Conservation (phyloP, 148 eudicot genomes). For the Rhododendron vialii region DNA sequence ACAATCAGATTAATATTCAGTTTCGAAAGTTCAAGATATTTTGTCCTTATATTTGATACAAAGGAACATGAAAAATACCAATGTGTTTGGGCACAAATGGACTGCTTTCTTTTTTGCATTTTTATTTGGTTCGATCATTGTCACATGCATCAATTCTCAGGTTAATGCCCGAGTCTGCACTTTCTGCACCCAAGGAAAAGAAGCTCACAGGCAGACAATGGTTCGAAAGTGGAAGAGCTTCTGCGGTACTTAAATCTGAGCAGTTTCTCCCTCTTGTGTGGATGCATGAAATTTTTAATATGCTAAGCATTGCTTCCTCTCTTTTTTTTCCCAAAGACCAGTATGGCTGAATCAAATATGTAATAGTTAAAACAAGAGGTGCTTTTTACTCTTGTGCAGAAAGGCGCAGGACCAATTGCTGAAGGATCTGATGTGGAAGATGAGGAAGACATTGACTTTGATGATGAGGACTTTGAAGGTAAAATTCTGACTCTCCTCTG, state of each 20-base stretch:
- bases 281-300: neutral
- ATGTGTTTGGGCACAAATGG: neutral
- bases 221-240: conserved; percentile 95
- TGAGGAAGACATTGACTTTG: conserved; percentile 76
- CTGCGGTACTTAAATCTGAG: conserved; percentile 40
- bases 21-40: neutral
- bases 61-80: neutral
- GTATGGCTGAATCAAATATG: neutral
- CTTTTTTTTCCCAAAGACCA: neutral
- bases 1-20: neutral
- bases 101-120: neutral
- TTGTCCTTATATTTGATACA: neutral
- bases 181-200: conserved; percentile 76
- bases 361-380: neutral
- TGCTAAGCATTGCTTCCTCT: neutral
- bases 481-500: neutral
- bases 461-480: conserved; percentile 92
- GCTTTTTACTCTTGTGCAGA: conserved; percentile 22
- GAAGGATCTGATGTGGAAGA: conserved; percentile 73
- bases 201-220: conserved; percentile 84
- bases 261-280: neutral
- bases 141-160: conserved; percentile 28
- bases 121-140: conserved; percentile 6
- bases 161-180: conserved; percentile 92
- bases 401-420: conserved; percentile 19